Conservation (phyloP, 768 basidiomycete species). For the Leccinum barrowsii region DNA sequence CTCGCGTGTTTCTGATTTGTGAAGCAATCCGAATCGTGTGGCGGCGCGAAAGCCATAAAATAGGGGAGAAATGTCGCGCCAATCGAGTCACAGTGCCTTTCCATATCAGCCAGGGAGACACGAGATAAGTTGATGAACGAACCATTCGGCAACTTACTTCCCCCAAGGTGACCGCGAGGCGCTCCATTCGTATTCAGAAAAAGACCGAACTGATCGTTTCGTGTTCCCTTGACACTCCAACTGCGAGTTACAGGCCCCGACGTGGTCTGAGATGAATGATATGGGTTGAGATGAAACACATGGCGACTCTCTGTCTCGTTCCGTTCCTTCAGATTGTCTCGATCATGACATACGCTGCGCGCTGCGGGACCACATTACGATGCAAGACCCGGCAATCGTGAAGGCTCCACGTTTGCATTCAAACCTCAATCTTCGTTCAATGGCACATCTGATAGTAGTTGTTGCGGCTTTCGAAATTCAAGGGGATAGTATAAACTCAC, state of each 20-base stretch:
- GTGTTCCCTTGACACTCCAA: background rate
- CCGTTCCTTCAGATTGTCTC: background rate
- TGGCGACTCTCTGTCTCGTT: background rate
- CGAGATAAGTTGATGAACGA: too few species aligned
- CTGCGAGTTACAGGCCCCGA: background rate
- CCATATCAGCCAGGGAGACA: background rate
- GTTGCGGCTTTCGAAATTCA: background rate
- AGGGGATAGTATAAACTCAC: background rate
- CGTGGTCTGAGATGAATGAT: background rate
- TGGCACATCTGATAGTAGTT: background rate
- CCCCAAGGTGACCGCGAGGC: background rate
- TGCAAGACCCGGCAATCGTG: background rate
- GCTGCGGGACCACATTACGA: background rate
- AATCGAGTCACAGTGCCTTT: too few species aligned
- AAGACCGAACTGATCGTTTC: background rate
- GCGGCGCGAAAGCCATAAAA: too few species aligned
- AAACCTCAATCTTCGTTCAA: background rate
- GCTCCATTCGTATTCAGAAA: background rate
- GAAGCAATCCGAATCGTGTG: too few species aligned
- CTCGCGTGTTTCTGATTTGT: background rate
- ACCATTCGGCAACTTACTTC: background rate
- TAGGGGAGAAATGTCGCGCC: too few species aligned
- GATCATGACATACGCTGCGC: background rate
- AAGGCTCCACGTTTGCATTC: background rate
- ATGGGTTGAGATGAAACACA: background rate